Percentiles rank a stretch among this genome's conserved stretches.
These are phyloP conservation scores for Kluyveromyces lactis DNA, from an alignment of 805 yeast species.

Conservation along the genomic window DNA sequence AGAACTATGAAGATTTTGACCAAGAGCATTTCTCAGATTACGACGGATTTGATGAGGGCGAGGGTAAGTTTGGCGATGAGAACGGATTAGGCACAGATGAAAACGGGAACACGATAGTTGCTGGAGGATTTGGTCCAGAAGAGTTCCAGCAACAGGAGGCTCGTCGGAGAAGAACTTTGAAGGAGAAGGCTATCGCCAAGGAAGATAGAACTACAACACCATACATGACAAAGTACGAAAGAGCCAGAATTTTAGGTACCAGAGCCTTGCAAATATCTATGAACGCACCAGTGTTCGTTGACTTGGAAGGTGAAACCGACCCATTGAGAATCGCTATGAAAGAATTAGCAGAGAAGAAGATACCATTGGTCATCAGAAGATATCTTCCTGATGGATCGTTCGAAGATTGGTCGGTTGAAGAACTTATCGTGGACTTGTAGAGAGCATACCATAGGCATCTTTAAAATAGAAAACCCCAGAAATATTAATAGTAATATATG, in stretches of 20 bases:
- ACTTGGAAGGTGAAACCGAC: slow-evolving; percentile 97
- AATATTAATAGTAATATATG: no score
- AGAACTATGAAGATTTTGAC: slow-evolving; percentile 72
- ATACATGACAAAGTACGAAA: slow-evolving; percentile 96
- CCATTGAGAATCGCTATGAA: slow-evolving; percentile 97
- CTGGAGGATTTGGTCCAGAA: slow-evolving; percentile 59
- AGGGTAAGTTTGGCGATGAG: slow-evolving; percentile 25
- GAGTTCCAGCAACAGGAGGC: slow-evolving; percentile 28
- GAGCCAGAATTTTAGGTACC: slow-evolving; percentile 96
- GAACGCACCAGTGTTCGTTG: slow-evolving; percentile 98
- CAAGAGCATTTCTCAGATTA: slow-evolving; percentile 77
- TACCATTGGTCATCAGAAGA: slow-evolving; percentile 91
- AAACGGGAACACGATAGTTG: slow-evolving; percentile 66
- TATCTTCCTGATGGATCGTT: slow-evolving; percentile 94
- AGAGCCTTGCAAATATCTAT: slow-evolving; percentile 95
- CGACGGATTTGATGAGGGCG: slow-evolving; percentile 39
- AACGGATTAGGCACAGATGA: slow-evolving; percentile 33
- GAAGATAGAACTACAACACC: slow-evolving; percentile 93
- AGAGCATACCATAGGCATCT: no score
- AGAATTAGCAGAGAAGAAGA: slow-evolving; percentile 88
- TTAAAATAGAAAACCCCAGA: no score
- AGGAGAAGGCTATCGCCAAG: slow-evolving; percentile 80
- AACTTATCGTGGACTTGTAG: slow-evolving; percentile 78
- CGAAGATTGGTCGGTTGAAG: slow-evolving; percentile 99
- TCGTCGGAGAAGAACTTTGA: slow-evolving; percentile 52